phyloP scores from a whole-genome alignment of 768 basidiomycete genomes.

The Suillus ampliporus region DNA sequence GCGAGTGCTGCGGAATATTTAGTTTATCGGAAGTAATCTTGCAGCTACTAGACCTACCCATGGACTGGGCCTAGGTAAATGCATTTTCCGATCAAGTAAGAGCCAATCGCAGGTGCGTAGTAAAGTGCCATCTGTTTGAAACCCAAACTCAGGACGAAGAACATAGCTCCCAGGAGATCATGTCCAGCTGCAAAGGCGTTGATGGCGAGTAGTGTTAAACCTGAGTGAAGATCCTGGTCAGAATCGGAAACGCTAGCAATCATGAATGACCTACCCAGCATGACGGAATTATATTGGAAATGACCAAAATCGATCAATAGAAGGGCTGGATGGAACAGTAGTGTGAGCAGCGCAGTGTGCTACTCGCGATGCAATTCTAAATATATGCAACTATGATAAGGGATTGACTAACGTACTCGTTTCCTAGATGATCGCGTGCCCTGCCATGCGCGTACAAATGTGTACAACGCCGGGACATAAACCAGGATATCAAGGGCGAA shows the following conservation, averaged over 20 bases:
- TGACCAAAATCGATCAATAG: conserved; percentile 91
- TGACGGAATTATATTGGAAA: conserved; percentile 94
- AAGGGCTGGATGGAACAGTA: conserved; percentile 85
- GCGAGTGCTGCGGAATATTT: conserved; percentile 36
- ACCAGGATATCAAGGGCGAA: conserved; percentile 68
- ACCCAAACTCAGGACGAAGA: conserved; percentile 83
- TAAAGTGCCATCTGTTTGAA: conserved; percentile 98
- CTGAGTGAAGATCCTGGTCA: conserved; percentile 38
- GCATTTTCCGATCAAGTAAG: conserved; percentile 90
- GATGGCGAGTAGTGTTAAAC: conserved; percentile 71
- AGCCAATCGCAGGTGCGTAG: conserved; percentile 91
- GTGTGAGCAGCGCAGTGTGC: conserved; percentile 65
- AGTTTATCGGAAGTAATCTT: conserved; percentile 3
- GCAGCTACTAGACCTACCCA: conserved; percentile 57
- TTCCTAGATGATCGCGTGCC: conserved; percentile 73
- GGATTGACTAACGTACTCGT: conserved; percentile 55
- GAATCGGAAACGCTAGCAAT: not conserved
- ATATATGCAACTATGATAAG: not conserved
- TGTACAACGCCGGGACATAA: conserved; percentile 74
- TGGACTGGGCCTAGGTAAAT: conserved; percentile 70
- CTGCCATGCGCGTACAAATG: conserved; percentile 72
- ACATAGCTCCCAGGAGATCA: conserved; percentile 78
- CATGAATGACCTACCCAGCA: conserved; percentile 68
- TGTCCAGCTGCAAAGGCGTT: conserved; percentile 70
- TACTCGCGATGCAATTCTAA: conserved; percentile 13